Evolutionary conservation across 2,329 filamentous ascomycete species (phyloP).

Genomic region (Malbranchea zuffiana): DNA sequence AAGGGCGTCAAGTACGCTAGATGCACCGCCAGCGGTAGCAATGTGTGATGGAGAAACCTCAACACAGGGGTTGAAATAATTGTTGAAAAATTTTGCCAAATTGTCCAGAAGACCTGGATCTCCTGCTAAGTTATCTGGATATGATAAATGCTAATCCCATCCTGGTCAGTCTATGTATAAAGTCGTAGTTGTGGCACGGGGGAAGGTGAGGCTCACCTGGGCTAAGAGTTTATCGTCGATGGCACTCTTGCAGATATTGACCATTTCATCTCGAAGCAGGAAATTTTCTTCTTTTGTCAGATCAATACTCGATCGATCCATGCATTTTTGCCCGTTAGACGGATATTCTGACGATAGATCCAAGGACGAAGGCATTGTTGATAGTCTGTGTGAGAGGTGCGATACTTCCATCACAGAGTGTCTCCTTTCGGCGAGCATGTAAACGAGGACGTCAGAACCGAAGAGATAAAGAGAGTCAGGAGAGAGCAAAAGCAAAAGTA

Average conservation of each 20-base stretch:
- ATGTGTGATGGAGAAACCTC: conserved; percentile 18
- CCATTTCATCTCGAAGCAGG: conserved; percentile 14
- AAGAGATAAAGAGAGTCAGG: no score
- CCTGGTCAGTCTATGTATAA: neutral
- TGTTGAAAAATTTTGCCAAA: conserved; percentile 19
- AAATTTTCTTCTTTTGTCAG: conserved; percentile 12
- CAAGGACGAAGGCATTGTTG: no score
- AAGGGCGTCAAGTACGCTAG: conserved; percentile 20
- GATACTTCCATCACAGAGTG: no score
- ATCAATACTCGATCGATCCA: conserved; percentile 10
- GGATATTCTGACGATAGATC: no score
- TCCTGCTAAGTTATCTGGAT: conserved; percentile 15
- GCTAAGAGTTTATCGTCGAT: conserved; percentile 7
- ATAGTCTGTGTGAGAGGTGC: no score
- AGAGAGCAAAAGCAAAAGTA: no score
- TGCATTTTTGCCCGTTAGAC: neutral
- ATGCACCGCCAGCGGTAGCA: conserved; percentile 15
- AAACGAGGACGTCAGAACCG: no score
- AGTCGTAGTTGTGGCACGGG: neutral
- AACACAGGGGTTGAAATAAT: conserved; percentile 20
- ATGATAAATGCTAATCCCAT: conserved; percentile 13
- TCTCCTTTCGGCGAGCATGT: no score
- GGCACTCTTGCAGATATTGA: conserved; percentile 9
- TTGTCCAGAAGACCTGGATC: conserved; percentile 17
- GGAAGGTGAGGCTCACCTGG: conserved; percentile 5